Evolutionary conservation across 116 monocot species (phyloP).

Genomic region (Phalaenopsis hybrid): DNA sequence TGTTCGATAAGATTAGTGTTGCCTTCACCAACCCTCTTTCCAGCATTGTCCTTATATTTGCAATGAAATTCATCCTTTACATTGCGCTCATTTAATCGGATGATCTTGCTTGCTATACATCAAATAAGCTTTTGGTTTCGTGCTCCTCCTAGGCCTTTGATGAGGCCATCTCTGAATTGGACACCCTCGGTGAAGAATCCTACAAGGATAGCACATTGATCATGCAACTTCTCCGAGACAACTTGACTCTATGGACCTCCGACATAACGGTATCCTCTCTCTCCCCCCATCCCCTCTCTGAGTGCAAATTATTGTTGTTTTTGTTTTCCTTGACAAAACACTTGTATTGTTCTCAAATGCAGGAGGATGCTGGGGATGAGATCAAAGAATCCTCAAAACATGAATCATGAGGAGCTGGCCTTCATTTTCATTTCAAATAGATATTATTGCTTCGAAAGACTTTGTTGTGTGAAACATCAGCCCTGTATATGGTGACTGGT

Average conservation of each 20-base stretch:
- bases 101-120: not conserved
- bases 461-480: not conserved
- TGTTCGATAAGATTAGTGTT: too few relatives aligned
- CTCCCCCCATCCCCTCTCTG: too few relatives aligned
- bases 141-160: constrained; percentile 30
- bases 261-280: constrained; percentile 9
- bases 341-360: not conserved
- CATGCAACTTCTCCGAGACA: constrained; percentile 48
- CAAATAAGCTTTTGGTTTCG: not conserved
- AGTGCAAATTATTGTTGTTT: not conserved
- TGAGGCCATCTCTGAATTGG: constrained; percentile 46
- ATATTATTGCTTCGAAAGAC: not conserved
- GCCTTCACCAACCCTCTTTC: too few relatives aligned
- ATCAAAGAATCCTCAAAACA: constrained; percentile 13
- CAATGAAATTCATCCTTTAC: too few relatives aligned
- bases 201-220: constrained; percentile 51
- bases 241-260: constrained; percentile 47
- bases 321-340: not conserved
- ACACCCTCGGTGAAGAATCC: constrained; percentile 28
- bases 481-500: not conserved
- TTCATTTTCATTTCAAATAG: not conserved
- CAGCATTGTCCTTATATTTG: too few relatives aligned
- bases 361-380: constrained; percentile 17
- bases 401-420: not conserved
- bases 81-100: too few relatives aligned